Evolutionary conservation across 1,284 basidiomycete genomes (phyloP), one percentile per base, ranked within the genome.

Genomic region (Puccinia hordei): DNA sequence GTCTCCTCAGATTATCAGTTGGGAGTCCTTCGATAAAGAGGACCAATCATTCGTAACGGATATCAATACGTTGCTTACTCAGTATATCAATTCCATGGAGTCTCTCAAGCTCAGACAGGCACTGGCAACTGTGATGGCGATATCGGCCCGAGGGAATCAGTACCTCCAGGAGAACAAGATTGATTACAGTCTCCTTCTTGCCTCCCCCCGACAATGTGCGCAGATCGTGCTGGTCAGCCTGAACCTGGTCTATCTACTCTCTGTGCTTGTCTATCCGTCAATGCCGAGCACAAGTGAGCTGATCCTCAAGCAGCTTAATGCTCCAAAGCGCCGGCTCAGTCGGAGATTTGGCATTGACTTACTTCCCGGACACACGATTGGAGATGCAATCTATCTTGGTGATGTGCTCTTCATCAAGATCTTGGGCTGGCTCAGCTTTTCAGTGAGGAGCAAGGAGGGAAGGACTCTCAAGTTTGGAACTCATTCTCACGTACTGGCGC

Each of bases 191-290:
- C 89, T 99, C 74, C 91, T 96, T 87, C 88, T 89, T 33, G 90
- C 91, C 83, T 89, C 93, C 82, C 93, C 94, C 0, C 89, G 89
- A 82, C 91, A 94, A 82, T 97, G 95, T 84, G 94, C 92, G 5
- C 91, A 93, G 84, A 94, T 98, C 82, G 88, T 98, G 82, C 90
- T 93, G 66, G 91, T 95, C 17, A 72, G 68, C 27, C 35, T 95
- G 86, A 98, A 98, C 87, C 88, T 99, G 83, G 97, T 99, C 86
- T 99, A 97, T 86, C 87, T 92, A 41, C 89, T n/a, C n/a, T n/a
- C n/a, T n/a, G n/a, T n/a, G n/a, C n/a, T n/a, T n/a, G n/a, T n/a
- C n/a, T n/a, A n/a, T 99, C 80, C 97, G 0, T 99, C 95, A 90
- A 98, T 99, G 95, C 96, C 97, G 53, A 89, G 91, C 33, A 96